phyloP scores from a whole-genome alignment of 1,284 basidiomycete genomes.

The Leccinum proximum region DNA sequence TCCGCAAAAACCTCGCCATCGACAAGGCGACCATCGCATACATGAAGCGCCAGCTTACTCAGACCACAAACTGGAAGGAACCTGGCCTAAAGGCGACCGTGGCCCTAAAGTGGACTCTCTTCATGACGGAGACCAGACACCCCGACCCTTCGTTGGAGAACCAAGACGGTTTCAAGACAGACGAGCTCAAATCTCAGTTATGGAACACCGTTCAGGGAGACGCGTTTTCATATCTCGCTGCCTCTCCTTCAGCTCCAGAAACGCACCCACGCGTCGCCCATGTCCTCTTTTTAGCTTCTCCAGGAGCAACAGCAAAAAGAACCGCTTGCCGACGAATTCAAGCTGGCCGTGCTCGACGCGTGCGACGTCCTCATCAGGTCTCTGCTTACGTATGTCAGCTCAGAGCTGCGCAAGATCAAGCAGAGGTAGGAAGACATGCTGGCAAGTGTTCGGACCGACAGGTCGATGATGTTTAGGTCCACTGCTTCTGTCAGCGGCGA shows the following conservation, averaged over 20 bases:
- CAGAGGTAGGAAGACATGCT: conserved; percentile 88
- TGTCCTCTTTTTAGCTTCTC: conserved; percentile 43
- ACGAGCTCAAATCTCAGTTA: conserved; percentile 78
- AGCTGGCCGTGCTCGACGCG: conserved; percentile 56
- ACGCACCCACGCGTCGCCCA: conserved; percentile 38
- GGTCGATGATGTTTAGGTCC: conserved; percentile 49
- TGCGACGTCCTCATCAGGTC: conserved; percentile 75
- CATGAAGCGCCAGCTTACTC: conserved; percentile 57
- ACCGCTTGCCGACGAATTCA: conserved; percentile 62
- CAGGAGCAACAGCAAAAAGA: conserved; percentile 55
- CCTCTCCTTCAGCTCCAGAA: conserved; percentile 48
- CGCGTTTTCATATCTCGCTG: conserved; percentile 75
- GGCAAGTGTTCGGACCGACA: conserved; percentile 58
- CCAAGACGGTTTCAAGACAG: conserved; percentile 68
- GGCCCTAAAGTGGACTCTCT: conserved; percentile 86
- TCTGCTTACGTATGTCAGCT: conserved; percentile 77
- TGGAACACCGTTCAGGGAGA: conserved; percentile 83
- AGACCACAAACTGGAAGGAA: conserved; percentile 63
- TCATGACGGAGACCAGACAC: conserved; percentile 73
- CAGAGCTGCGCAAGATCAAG: conserved; percentile 89
- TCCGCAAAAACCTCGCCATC: conserved; percentile 44
- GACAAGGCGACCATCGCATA: conserved; percentile 45
- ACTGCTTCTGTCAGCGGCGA: conserved; percentile 40
- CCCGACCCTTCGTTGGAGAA: conserved; percentile 66
- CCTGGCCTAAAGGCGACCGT: conserved; percentile 74